Evolutionary conservation across 257 asterid genomes (phyloP).

Genomic region (Solanum chilense): DNA sequence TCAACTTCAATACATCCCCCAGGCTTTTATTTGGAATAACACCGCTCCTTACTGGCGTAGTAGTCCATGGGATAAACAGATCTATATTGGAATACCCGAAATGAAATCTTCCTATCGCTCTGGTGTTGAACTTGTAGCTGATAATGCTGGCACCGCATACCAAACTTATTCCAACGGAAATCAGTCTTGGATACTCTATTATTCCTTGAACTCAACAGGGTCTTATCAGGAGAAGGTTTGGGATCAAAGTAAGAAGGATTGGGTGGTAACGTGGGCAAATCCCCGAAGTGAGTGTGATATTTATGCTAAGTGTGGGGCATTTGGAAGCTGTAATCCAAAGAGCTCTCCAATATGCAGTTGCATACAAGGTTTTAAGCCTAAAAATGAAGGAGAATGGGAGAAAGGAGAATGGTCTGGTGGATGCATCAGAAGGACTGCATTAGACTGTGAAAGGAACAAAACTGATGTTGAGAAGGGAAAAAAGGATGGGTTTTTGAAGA

Average conservation of each 20-base stretch:
- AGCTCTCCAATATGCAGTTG: slow-evolving; percentile 37
- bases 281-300: not conserved
- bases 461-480: not conserved
- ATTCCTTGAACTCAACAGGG: slow-evolving; percentile 8
- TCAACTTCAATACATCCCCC: not conserved
- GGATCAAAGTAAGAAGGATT: not conserved
- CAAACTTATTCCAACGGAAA: not conserved
- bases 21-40: not conserved
- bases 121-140: not conserved
- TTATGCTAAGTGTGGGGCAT: slow-evolving; percentile 37
- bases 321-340: slow-evolving; percentile 37
- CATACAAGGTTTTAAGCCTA: slow-evolving; percentile 38
- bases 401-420: slow-evolving; percentile 47
- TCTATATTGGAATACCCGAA: not conserved
- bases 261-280: not conserved
- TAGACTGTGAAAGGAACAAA: slow-evolving; percentile 23
- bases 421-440: slow-evolving; percentile 26
- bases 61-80: not conserved
- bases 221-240: not conserved
- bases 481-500: slow-evolving; percentile 31
- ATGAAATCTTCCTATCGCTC: not conserved
- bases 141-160: not conserved
- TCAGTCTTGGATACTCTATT: not conserved
- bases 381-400: slow-evolving; percentile 28
- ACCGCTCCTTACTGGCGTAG: not conserved